phyloP scores from a whole-genome alignment of 768 basidiomycete genomes.

The Russula olivacea region DNA sequence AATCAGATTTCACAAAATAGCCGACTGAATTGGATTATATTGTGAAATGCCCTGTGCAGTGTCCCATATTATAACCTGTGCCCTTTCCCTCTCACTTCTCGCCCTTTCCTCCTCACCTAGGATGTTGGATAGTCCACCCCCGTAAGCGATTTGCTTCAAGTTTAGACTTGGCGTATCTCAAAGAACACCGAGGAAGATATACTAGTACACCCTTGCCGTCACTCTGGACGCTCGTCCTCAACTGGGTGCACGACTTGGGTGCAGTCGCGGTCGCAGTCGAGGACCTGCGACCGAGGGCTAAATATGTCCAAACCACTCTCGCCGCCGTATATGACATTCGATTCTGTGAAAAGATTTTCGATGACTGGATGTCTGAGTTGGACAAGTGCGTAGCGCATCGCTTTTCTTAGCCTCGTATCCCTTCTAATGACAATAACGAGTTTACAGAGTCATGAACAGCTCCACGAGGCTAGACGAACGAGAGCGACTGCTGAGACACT shows the following conservation, averaged over 20 bases:
- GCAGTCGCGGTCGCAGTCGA: slow-evolving; percentile 3
- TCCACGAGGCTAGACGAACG: slow-evolving; percentile 5
- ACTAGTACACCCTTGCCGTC: slow-evolving; percentile 5
- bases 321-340: slow-evolving; percentile 13
- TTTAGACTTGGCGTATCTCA: background rate
- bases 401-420: background rate
- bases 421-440: background rate
- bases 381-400: slow-evolving; percentile 7
- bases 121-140: slow-evolving; percentile 6
- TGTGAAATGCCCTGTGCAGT: too few relatives aligned
- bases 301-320: slow-evolving; percentile 6
- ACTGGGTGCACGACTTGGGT: slow-evolving; percentile 8
- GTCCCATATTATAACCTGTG: too few relatives aligned
- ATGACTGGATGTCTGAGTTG: slow-evolving; percentile 9
- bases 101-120: background rate
- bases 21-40: too few relatives aligned
- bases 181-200: slow-evolving; percentile 8
- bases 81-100: background rate
- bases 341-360: slow-evolving; percentile 13
- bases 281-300: background rate
- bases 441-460: background rate
- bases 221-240: background rate
- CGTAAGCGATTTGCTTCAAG: slow-evolving; percentile 9
- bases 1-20: too few relatives aligned
- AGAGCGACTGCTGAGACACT: background rate